Evolutionary conservation across 202 grass and related monocot genomes (phyloP).

Genomic region (Zoysia matrella): DNA sequence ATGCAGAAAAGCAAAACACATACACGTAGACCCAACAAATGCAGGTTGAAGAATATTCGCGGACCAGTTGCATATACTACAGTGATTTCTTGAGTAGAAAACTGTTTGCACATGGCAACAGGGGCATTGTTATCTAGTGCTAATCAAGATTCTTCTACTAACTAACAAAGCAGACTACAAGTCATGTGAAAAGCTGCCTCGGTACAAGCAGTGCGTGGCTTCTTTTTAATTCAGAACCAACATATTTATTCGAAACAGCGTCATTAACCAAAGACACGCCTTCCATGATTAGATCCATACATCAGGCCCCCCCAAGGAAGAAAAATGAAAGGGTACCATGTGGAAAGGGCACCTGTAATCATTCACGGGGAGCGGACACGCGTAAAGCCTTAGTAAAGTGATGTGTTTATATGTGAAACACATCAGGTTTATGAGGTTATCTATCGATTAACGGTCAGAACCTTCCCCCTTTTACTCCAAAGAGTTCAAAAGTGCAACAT

Average conservation of each 20-base stretch:
- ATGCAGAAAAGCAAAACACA: no score
- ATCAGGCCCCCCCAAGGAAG: neutral
- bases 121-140: constrained; percentile 35
- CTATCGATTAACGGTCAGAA: constrained; percentile 35
- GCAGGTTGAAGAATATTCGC: neutral
- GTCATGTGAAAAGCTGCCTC: constrained; percentile 51
- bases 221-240: constrained; percentile 22
- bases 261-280: constrained; percentile 34
- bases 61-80: neutral
- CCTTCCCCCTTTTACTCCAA: neutral
- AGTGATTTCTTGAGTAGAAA: constrained; percentile 23
- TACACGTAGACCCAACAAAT: no score
- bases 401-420: constrained; percentile 4
- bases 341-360: constrained; percentile 55
- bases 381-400: constrained; percentile 39
- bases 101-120: constrained; percentile 36
- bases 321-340: constrained; percentile 27
- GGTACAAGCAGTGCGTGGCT: constrained; percentile 20
- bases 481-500: neutral
- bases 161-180: constrained; percentile 41
- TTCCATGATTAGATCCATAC: constrained; percentile 56
- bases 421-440: constrained; percentile 3
- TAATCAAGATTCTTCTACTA: constrained; percentile 44
- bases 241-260: neutral
- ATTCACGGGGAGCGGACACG: constrained; percentile 40